Percentiles rank a stretch among this genome's conserved stretches.
Conservation (phyloP, 164 flowering plant species). For the Tetrastigma voinierianum region DNA sequence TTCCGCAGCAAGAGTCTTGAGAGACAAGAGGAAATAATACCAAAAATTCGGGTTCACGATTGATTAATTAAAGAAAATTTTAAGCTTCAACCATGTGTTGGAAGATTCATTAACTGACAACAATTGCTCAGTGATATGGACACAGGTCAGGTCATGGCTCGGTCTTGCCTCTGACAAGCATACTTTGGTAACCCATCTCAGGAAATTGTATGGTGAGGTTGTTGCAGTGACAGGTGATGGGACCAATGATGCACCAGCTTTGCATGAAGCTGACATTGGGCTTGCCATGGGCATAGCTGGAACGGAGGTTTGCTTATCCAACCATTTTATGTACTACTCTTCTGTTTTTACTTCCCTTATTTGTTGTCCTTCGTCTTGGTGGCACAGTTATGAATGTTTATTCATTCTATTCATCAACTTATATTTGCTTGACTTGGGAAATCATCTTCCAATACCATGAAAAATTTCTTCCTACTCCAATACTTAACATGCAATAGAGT, state of each 20-base stretch:
- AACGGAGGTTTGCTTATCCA: constrained; percentile 52
- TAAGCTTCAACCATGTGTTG: not conserved
- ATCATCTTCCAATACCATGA: too few relatives aligned
- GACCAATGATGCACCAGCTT: constrained; percentile 76
- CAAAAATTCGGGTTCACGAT: constrained; percentile 50
- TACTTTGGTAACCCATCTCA: constrained; percentile 48
- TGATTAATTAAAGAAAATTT: not conserved
- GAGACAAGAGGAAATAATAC: constrained; percentile 47
- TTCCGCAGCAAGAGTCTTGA: constrained; percentile 39
- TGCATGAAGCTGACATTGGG: constrained; percentile 69
- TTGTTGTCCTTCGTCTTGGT: not conserved
- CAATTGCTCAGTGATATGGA: not conserved
- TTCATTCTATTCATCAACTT: too few relatives aligned
- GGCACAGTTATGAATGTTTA: too few relatives aligned
- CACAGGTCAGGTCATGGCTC: constrained; percentile 75
- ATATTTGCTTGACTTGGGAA: too few relatives aligned
- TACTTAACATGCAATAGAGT: too few relatives aligned
- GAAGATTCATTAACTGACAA: constrained; percentile 1
- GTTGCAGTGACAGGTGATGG: constrained; percentile 82
- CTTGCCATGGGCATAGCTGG: constrained; percentile 84
- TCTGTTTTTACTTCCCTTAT: not conserved
- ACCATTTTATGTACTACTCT: too few relatives aligned
- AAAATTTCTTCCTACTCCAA: too few relatives aligned
- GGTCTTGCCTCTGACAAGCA: constrained; percentile 72
- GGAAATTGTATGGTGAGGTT: constrained; percentile 45